Evolutionary conservation across 179 eudicot genomes (phyloP), one percentile per base, ranked within the genome.

Genomic region (Sideroxylon spinosum): DNA sequence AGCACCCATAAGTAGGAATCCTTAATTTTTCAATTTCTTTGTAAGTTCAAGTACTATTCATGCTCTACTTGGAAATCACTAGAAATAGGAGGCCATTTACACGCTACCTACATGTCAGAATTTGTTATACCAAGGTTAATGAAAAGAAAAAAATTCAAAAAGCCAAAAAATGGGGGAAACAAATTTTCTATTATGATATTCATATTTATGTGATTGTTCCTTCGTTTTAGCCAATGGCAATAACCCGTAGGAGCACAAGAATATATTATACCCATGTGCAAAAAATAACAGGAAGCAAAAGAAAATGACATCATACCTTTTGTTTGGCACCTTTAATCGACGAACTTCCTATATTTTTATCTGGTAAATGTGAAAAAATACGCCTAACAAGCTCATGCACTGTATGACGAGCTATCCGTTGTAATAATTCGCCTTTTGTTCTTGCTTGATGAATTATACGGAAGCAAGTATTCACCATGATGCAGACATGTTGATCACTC

Each of bases 401-500:
- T 16, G 92, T 86, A 78, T 87, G 87, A 8, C 90, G 90, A 25
- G 94, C 92, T 84, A 89, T 85, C 74, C 87, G 79, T 84, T 89
- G 94, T 78, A 90, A 81, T 81, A 90, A 80, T 80, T 90, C 94
- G 71, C 94, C 87, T 81, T 89, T 90, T 20, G 87, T 75, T 6
- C 86, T 78, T 62, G 94, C 92, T 87, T 89, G 94, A 83, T 90
- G 94, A 61, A 89, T 91, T 73, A 90, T 84, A 9, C 94, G 84
- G 74, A 83, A 90, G 79, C 92, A 90, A 71, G 92, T 90, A 75
- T 89, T 87, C 64, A 90, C 91, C 59, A 90, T 85, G 69, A 85
- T 89, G 86, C 94, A 90, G 75, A 90, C 92, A 84, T 90, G 92
- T 82, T 87, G 94, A 80, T 90, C 89, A 80, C 88, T 87, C 84